Evolutionary conservation across 2,329 filamentous ascomycete genomes (phyloP), one percentile per base, ranked within the genome.

Genomic region (Volutella citrinella): DNA sequence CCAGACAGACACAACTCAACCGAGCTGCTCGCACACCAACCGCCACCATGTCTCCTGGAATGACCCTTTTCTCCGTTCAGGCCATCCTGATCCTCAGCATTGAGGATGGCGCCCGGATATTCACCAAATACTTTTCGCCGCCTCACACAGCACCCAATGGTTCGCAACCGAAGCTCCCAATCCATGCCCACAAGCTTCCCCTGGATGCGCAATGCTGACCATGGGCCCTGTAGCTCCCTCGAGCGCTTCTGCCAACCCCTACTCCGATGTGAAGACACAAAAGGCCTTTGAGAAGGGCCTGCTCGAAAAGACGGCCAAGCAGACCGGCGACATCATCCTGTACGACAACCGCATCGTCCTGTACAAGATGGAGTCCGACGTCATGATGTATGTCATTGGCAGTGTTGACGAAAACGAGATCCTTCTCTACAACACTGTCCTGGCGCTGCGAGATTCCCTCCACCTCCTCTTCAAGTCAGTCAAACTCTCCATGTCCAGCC

Each of bases 331-430:
- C 68, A 93, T 98, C 54, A 94, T 98, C 52, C 80, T 98, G 36
- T 97, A 96, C 68, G 93, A 98, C 68, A 94, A 94, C 69, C 81
- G 88, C 55, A 84, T 98, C 42, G 88, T 97, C 35, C 83, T 97
- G 32, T 98, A 96, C 75, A 98, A 98, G 80, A 85, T 85, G 70
- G 93, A 98, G 72, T 89, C 87, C 52, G 93, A 98, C 63, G 86
- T 97, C 37, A 96, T 96, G 84, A 79, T 80, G 59, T 97, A 97
- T 61, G 85, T 97, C 17, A 87, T 98, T 10, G 91, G 91, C 47
- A 81, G 83, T 34, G 76, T 87, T 33, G 88, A 96, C 33, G 93
- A 98, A 76, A 98, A 97, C 64, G 93, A 98, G 69, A 86, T 98
- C 35, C 72, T 98, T 61, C 76, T 98, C 32, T 97, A 96, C 71